Evolutionary conservation across 768 basidiomycete species (phyloP).

Genomic region (Aureoboletus auriporus): DNA sequence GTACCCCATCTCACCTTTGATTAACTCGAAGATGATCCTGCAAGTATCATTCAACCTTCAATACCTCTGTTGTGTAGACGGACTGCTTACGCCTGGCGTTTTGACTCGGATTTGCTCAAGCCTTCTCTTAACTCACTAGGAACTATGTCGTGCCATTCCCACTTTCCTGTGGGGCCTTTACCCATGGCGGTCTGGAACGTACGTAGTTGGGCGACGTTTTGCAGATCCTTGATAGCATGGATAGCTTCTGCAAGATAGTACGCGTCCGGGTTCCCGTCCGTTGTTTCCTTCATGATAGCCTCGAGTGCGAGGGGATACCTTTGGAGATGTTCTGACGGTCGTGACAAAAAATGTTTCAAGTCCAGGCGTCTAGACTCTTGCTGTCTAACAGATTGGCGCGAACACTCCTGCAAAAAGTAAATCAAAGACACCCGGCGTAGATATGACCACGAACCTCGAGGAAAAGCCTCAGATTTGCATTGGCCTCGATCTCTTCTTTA

Average conservation of each 20-base stretch:
- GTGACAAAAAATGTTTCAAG: conserved; percentile 56
- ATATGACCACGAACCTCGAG: conserved; percentile 58
- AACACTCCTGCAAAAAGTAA: conserved; percentile 19
- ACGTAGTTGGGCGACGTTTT: conserved; percentile 74
- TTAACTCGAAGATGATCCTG: conserved; percentile 90
- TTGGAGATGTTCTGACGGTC: conserved; percentile 62
- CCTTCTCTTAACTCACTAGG: conserved; percentile 55
- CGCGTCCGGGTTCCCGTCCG: conserved; percentile 72
- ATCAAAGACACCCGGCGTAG: not conserved
- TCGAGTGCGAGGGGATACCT: conserved; percentile 78
- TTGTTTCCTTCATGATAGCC: conserved; percentile 82
- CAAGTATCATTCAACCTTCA: not conserved
- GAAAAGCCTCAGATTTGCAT: conserved; percentile 78
- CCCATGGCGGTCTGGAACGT: conserved; percentile 92
- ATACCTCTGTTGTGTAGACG: not conserved
- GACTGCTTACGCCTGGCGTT: conserved; percentile 73
- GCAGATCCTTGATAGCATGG: conserved; percentile 77
- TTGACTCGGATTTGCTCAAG: conserved; percentile 70
- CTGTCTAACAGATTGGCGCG: conserved; percentile 46
- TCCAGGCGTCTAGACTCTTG: conserved; percentile 58
- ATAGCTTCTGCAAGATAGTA: conserved; percentile 85
- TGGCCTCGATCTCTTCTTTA: conserved; percentile 81
- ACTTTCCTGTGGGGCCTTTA: conserved; percentile 70
- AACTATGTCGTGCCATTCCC: conserved; percentile 91
- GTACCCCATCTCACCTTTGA: conserved; percentile 94